Conservation (phyloP, 352 stramenopile genomes). For the Phytopythium vexans region DNA sequence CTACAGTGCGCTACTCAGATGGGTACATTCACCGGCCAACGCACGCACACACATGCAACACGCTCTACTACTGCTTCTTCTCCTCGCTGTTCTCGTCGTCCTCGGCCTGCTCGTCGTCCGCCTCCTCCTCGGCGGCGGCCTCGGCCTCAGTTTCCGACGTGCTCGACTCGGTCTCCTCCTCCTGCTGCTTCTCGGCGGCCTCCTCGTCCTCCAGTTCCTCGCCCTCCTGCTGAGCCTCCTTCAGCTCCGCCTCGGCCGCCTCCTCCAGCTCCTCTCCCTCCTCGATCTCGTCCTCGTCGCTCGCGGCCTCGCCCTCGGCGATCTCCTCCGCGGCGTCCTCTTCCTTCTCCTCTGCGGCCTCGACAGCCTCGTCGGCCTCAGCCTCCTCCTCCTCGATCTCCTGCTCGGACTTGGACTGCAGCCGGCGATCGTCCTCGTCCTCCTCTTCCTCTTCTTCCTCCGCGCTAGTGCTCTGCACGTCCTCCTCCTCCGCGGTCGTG, state of each 20-base stretch:
- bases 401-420: conserved; percentile 3
- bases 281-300: conserved; percentile 5
- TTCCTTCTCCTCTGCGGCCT: conserved; percentile 6
- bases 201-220: conserved; percentile 7
- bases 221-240: conserved; percentile 1
- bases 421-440: conserved; percentile 1
- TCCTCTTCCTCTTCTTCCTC: conserved; percentile 12
- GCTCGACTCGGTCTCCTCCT: conserved; percentile 3
- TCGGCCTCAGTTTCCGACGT: neutral
- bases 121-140: neutral
- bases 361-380: conserved; percentile 5
- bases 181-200: neutral
- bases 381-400: conserved; percentile 3
- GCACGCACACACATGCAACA: neutral
- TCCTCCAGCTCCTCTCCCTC: conserved; percentile 3
- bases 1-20: conserved; percentile 1
- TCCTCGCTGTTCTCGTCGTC: conserved; percentile 2
- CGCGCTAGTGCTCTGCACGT: conserved; percentile 8
- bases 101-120: conserved; percentile 1
- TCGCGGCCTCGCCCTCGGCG: conserved; percentile 2
- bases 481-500: conserved; percentile 4
- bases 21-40: neutral
- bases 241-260: conserved; percentile 3
- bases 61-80: neutral
- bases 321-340: conserved; percentile 3